These are phyloP conservation scores for Amanita pseudoporphyria DNA, from an alignment of 768 basidiomycete species.

Conservation along the genomic window DNA sequence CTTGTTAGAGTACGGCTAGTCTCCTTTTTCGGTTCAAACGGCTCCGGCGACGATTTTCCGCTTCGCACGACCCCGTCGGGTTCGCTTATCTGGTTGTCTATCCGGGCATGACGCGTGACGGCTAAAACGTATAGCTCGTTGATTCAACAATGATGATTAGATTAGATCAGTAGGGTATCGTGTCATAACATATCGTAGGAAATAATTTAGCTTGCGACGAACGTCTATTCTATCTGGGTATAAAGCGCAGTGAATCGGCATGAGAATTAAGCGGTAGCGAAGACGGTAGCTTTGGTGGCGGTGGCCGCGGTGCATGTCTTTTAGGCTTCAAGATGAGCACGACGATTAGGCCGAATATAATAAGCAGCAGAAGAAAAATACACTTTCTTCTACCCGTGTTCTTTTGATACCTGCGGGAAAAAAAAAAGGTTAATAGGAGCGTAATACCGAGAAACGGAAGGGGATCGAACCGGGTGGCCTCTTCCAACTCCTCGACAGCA, in stretches of 20 bases:
- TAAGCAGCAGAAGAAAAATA: slow-evolving; percentile 83
- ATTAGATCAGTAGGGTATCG: background rate
- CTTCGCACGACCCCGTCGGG: no score
- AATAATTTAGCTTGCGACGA: background rate
- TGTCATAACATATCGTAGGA: background rate
- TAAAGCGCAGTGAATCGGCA: slow-evolving; percentile 6
- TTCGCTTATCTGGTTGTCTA: no score
- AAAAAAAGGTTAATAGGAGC: slow-evolving; percentile 8
- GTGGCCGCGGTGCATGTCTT: slow-evolving; percentile 29
- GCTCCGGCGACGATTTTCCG: no score
- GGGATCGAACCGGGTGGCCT: slow-evolving; percentile 66
- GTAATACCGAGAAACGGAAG: slow-evolving; percentile 7
- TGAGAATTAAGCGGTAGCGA: no score
- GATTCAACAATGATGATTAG: background rate
- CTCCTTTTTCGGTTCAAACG: no score
- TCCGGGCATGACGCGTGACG: no score
- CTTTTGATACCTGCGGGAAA: slow-evolving; percentile 71
- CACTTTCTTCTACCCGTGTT: slow-evolving; percentile 89
- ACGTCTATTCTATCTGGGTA: background rate
- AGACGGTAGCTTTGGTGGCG: slow-evolving; percentile 14
- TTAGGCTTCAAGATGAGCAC: slow-evolving; percentile 92
- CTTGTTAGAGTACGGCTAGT: no score
- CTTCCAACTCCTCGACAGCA: slow-evolving; percentile 75
- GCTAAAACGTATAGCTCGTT: no score
- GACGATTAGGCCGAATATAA: slow-evolving; percentile 82